These are phyloP conservation scores for Exophiala sp. DNA, from an alignment of 2,329 filamentous ascomycete genomes.

Conservation along the genomic window DNA sequence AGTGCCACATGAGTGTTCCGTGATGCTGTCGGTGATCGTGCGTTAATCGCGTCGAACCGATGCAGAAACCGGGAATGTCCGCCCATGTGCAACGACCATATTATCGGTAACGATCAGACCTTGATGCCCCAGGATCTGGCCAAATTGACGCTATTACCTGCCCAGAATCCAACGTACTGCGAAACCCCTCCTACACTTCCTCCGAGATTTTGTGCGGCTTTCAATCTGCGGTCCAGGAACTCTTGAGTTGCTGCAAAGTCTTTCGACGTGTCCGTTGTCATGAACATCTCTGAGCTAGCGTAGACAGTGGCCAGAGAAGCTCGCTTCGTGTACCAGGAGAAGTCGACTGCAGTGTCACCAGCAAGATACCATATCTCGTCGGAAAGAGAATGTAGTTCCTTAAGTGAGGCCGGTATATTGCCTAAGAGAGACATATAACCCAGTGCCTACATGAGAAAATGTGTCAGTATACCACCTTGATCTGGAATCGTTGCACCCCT, in stretches of 20 bases:
- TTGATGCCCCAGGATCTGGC: constrained; percentile 82
- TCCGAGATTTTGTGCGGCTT: constrained; percentile 64
- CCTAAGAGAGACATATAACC: constrained; percentile 84
- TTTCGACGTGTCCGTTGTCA: constrained; percentile 79
- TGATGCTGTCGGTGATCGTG: no score
- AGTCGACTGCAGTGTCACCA: constrained; percentile 76
- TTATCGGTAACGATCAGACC: constrained; percentile 51
- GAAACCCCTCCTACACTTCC: constrained; percentile 61
- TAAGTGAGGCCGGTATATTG: constrained; percentile 70
- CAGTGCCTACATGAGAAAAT: constrained; percentile 60
- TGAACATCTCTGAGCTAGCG: constrained; percentile 80
- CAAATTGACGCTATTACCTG: constrained; percentile 72
- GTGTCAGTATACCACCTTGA: constrained; percentile 12
- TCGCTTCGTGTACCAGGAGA: constrained; percentile 80
- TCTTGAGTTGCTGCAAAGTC: constrained; percentile 73
- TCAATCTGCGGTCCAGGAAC: constrained; percentile 73
- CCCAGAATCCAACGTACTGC: constrained; percentile 80
- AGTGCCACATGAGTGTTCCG: no score
- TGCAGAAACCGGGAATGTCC: no score
- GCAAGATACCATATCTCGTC: constrained; percentile 91
- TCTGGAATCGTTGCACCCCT: constrained; percentile 33
- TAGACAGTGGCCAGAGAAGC: constrained; percentile 63
- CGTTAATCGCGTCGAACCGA: no score
- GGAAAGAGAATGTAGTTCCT: constrained; percentile 75
- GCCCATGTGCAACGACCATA: no score